Conservation (phyloP, 306 rosid species). For the Quercus ilex region DNA sequence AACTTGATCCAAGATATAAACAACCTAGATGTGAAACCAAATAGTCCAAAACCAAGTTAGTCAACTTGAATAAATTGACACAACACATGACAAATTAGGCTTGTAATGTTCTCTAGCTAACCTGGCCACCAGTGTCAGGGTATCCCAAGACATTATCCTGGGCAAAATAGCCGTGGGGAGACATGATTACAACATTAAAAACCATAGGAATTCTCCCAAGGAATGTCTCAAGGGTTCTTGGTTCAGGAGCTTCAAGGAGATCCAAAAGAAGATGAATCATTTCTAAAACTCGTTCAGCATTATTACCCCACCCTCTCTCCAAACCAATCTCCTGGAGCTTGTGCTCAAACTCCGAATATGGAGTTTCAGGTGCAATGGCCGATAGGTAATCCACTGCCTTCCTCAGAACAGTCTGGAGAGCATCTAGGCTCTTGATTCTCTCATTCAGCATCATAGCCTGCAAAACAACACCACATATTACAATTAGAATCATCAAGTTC, state of each 20-base stretch:
- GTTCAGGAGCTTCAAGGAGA: slow-evolving; percentile 99
- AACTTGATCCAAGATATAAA: slow-evolving; percentile 99
- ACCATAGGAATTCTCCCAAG: slow-evolving; percentile 97
- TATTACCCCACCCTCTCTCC: slow-evolving; percentile 99
- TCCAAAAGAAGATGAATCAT: slow-evolving; percentile 92
- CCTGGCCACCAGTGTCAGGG: slow-evolving; percentile 99
- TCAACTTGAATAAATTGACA: background rate
- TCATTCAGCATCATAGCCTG: slow-evolving; percentile 93
- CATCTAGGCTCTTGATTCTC: slow-evolving; percentile 63
- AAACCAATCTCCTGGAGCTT: slow-evolving; percentile 87
- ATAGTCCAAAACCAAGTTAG: background rate
- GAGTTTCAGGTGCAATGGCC: slow-evolving; percentile 53
- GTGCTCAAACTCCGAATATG: slow-evolving; percentile 58
- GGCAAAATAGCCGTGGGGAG: slow-evolving; percentile 98
- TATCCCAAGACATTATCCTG: slow-evolving; percentile 96
- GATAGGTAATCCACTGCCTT: slow-evolving; percentile 79
- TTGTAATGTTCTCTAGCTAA: slow-evolving; percentile 9
- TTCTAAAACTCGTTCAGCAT: slow-evolving; percentile 68
- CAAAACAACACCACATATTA: background rate
- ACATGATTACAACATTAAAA: slow-evolving; percentile 90
- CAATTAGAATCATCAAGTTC: background rate
- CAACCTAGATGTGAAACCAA: slow-evolving; percentile 54
- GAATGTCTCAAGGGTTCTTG: slow-evolving; percentile 87
- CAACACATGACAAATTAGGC: background rate
- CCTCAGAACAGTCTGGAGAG: slow-evolving; percentile 75